Base-by-base conservation (phyloP, 805 yeast genomes). In the Nakazawaea pomicola region DNA sequence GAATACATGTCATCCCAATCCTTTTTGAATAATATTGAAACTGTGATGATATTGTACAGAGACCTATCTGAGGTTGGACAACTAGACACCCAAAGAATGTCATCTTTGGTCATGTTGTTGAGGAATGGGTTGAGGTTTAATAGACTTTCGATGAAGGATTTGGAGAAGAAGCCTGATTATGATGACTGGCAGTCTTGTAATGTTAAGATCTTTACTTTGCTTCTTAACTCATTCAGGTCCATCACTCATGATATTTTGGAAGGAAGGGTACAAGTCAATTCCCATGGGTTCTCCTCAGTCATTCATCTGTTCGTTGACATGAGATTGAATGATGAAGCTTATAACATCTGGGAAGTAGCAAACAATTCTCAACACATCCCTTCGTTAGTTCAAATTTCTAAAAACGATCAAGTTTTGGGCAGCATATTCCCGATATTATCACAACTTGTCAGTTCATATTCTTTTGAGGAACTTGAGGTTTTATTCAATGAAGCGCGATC, bases 331-430 rank as follows among this genome's bases (percentile, higher is more conserved):
- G 68, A 74, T 40, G 89, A 83, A 58, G 80, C 85, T 38, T 72
- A 83, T 34, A 68, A 72, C 45, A 69, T 81, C 45, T 84, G 93
- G 93, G 83, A 80, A 51, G 60, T 70, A 15, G 82, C 82, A 23
- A 76, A 74, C 48, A 68, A 69, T 49, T 25, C 41, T 4, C 12
- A 15, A 4, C 35, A 40, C 19, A 67, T 63, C 45, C 60, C 64
- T 3, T 48, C 54, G 4, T 57, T 63, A 35, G 61, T 76, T 50
- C 45, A 54, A 29, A 57, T 72, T 15, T 83, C 77, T 58, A 67
- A 83, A 44, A 70, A 73, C 32, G 84, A 83, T 53, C 72, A 76
- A 46, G 82, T 82, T 20, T 76, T 84, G 51, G 83, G 88, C 34
- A 74, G 77, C 8, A 70, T 83, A 21, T 68, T 84, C 55, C 89